A percentile compares a stretch with the other conserved stretches of the same genome.
These are phyloP conservation scores for Dioscorea cayenensis DNA, from an alignment of 116 monocot genomes.

Conservation along the genomic window DNA sequence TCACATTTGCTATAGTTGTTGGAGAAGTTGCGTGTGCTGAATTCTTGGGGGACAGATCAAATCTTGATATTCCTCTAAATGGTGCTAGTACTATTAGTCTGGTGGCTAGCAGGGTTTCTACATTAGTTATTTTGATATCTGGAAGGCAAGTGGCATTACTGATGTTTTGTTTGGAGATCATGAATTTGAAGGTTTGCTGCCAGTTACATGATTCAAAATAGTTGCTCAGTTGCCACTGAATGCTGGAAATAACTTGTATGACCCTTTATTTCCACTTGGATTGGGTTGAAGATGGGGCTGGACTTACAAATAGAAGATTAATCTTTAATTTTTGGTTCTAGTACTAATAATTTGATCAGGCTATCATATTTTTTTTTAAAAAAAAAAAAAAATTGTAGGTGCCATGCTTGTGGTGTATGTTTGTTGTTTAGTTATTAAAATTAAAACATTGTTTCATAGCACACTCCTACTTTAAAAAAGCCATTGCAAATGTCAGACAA, in stretches of 20 bases:
- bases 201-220: conserved; percentile 69
- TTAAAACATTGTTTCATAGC: neutral
- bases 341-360: neutral
- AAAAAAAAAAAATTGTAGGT: too few relatives aligned
- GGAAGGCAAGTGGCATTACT: conserved; percentile 61
- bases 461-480: too few relatives aligned
- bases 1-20: conserved; percentile 59
- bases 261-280: conserved; percentile 72
- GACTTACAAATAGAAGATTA: neutral
- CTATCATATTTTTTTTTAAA: too few relatives aligned
- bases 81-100: conserved; percentile 33
- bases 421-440: neutral
- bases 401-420: neutral
- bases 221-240: conserved; percentile 42
- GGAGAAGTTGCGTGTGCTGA: conserved; percentile 77
- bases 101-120: conserved; percentile 49
- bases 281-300: conserved; percentile 56
- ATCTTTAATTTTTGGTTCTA: neutral
- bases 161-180: conserved; percentile 79
- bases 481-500: too few relatives aligned
- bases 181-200: conserved; percentile 66
- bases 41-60: conserved; percentile 48
- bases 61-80: conserved; percentile 56
- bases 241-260: conserved; percentile 23
- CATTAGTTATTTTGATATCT: conserved; percentile 60